phyloP scores from a whole-genome alignment of 768 basidiomycete species.

The Pleurotus citrinopileatus region DNA sequence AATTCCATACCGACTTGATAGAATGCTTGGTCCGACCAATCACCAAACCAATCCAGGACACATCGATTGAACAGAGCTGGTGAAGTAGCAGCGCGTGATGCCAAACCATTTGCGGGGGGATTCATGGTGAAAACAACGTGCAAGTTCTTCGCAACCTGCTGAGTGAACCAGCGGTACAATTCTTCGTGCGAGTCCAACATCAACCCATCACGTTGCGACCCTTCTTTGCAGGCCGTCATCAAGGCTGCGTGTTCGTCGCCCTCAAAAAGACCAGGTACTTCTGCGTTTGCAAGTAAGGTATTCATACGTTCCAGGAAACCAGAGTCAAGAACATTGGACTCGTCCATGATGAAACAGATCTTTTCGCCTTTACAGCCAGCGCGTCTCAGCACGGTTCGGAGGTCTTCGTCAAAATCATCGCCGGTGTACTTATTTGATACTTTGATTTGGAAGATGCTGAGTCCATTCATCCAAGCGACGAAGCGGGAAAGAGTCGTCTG shows the following conservation, averaged over 20 bases:
- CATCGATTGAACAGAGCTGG: slow-evolving; percentile 99
- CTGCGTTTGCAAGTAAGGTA: slow-evolving; percentile 97
- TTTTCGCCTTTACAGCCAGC: slow-evolving; percentile 99
- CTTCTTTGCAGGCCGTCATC: slow-evolving; percentile 99
- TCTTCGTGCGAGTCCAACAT: slow-evolving; percentile 99
- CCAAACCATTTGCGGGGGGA: slow-evolving; percentile 93
- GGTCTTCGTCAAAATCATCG: slow-evolving; percentile 97
- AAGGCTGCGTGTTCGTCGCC: slow-evolving; percentile 98
- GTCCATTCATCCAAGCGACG: slow-evolving; percentile 99
- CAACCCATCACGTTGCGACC: slow-evolving; percentile 96
- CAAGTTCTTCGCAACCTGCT: slow-evolving; percentile 95
- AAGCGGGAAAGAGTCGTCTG: slow-evolving; percentile 97
- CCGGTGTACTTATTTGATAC: slow-evolving; percentile 99
- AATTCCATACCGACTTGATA: slow-evolving; percentile 98
- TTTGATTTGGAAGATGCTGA: slow-evolving; percentile 99
- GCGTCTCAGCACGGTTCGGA: slow-evolving; percentile 91
- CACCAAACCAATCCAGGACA: slow-evolving; percentile 99
- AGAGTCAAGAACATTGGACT: slow-evolving; percentile 98
- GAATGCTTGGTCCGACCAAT: slow-evolving; percentile 98
- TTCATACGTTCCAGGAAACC: slow-evolving; percentile 99
- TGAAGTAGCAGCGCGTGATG: slow-evolving; percentile 94
- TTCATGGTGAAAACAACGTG: slow-evolving; percentile 99
- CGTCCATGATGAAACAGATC: slow-evolving; percentile 99
- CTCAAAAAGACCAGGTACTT: slow-evolving; percentile 99
- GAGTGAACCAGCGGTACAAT: slow-evolving; percentile 97